Base-by-base conservation (phyloP, 2,329 filamentous ascomycete genomes). In the Alternaria novae-zelandiae region DNA sequence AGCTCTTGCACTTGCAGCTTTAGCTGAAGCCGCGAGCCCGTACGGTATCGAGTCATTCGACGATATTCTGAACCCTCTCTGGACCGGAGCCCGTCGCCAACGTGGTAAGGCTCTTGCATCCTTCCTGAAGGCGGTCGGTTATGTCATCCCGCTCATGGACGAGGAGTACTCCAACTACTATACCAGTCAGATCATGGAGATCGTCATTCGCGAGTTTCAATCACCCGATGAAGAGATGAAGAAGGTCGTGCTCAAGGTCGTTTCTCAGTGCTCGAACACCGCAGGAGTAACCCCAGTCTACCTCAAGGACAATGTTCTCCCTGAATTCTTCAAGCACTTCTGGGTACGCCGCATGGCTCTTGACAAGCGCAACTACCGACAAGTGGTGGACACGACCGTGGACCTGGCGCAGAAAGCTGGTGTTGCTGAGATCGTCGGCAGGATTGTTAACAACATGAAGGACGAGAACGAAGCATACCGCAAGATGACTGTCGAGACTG, bases 91-190 rank as follows among this genome's bases (percentile, higher is more conserved):
- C 26, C 89, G 95, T 67, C 97, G 97, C 82, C 96, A 99, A 82
- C 90, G 96, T 76, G 96, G 96, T 67, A 99, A 99, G 80, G 94
- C 95, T 73, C 86, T 99, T 47, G 95, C 96, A 23, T 95, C 94
- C 13, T 99, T 97, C 81, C 85, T 99, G 65, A 99, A 99, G 83
- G 96, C 96, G 50, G 95, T 99, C 46, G 96, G 96, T 25, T 98
- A 96, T 79, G 97, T 99, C 76, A 98, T 99, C 67, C 96, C 96
- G 5, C 87, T 99, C 56, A 99, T 99, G 96, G 96, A 99, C 82
- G 96, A 99, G 81, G 96, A 99, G 78, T 98, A 97, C 79, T 95
- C 96, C 81, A 98, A 97, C 79, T 99, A 99, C 83, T 99, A 99
- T 77, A 98, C 96, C 9, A 93, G 90, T 70, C 94, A 99, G 80